Evolutionary conservation across 2,329 filamentous ascomycete species (phyloP), one percentile per base, ranked within the genome.

Genomic region (Fusarium graminum): DNA sequence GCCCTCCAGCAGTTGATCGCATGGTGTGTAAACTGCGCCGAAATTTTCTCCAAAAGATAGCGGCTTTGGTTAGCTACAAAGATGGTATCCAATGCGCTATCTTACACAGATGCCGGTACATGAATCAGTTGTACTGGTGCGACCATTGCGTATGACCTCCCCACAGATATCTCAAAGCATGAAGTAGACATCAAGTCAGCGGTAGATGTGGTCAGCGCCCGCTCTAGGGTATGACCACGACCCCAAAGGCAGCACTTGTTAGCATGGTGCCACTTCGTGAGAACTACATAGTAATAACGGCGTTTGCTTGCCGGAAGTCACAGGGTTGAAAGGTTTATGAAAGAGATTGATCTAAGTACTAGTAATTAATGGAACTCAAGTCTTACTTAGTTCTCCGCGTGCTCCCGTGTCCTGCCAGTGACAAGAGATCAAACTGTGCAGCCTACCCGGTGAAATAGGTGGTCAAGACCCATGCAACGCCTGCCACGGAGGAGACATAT

Each of bases 121-220:
- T 52, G 52, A 53, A 56, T 64, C 53, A 53, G 39, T 61, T 43
- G 7, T 19, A 29, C 50, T 47, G 28, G 32, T 51, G 40, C 62
- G 59, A 65, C 46, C 32, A 45, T 41, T 44, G 51, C 64, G 30
- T 47, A 59, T 68, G 59, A 65, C 64, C 61, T 51, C 58, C 28
- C 46, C 50, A 28, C 42, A 47, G 19, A n/a, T 12, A 38, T 39
- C 40, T 41, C 25, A 32, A 36, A 41, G 47, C 50, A 64, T 42
- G 64, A 64, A 59, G 50, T 26, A 45, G 26, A 25, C n/a, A 56
- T 44, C 25, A 34, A 50, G 39, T n/a, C 44, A n/a, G 13, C 32
- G 22, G 43, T 44, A 36, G 49, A 29, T 49, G 32, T 59, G 50
- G 54, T 47, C 49, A 65, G 51, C 29, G 32, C 52, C 64, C 17